Base-by-base conservation (phyloP, 257 asterid species). In the Orobanche coerulescens region DNA sequence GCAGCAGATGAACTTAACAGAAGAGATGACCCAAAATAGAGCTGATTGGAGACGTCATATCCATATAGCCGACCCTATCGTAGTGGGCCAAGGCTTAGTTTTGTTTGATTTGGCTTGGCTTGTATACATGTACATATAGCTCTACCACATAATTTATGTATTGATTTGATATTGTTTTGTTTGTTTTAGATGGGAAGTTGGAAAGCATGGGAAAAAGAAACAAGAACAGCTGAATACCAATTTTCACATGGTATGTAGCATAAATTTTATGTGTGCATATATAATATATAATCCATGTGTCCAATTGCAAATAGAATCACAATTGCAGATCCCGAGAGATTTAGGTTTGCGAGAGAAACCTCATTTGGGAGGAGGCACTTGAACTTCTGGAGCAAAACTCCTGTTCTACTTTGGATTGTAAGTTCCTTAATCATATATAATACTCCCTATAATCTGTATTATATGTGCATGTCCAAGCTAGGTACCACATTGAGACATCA, bases 311-410 rank as follows among this genome's bases (percentile, higher is more conserved):
- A 49, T 49, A 22, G 23, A 49, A 13, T 20, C 18, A 12, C 31
- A 36, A 36, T 36, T 6, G 46, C 71, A 91, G 98, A 91, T 76
- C 96, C 98, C 0, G 95, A 91, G 62, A 82, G 98, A 69, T 91
- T 88, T 66, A 83, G 98, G 54, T 91, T 91, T 70, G 95, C 98
- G 0, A 85, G 94, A 71, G 96, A 91, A 33, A 91, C 96, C 2
- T 85, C 96, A 4, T 91, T 91, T 42, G 98, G 98, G 16, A 81
- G 96, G 69, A 80, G 96, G 62, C 98, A 93, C 61, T 36, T 93
- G 81, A 86, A 79, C 66, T 84, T 77, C 33, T 93, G 98, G 98
- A 84, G 86, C 78, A 70, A 74, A 65, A 77, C 80, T 5, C 89
- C 97, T 0, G 11, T 83, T 58, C 76, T 86, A 5, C 67, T 93